Base-by-base conservation (phyloP, 495 filamentous ascomycete genomes). In the Beverwykella pulmonaria region DNA sequence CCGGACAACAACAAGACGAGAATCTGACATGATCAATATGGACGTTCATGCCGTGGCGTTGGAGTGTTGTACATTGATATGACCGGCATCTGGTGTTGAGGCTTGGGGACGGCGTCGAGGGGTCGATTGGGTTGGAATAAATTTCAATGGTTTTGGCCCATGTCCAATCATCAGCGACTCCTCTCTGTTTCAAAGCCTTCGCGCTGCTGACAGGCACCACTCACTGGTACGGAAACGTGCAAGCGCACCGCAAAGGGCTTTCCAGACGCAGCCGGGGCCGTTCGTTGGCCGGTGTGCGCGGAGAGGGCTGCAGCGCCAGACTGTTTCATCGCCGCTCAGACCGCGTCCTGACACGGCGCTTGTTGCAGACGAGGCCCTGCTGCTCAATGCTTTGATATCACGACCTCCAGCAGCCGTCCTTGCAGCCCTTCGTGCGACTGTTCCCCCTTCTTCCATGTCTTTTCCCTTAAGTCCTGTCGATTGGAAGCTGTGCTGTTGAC, bases 401-500 rank as follows among this genome's bases (percentile, higher is more conserved):
- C 49, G 49, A 71, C 54, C 57, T 47, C 59, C 60, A 59, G 64
- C 58, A 56, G 15, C 53, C 55, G 59, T 71, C 60, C 65, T 64
- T 68, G 64, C 69, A 68, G 65, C 19, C 46, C 52, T 47, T 71
- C 54, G 64, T 71, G 69, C 69, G 61, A 61, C 69, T 49, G 26
- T 23, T 25, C 36, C 59, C 49, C 46, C 61, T 46, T 65, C 53
- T 50, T 64, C 60, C 68, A 63, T 67, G 63, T 71, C 30, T 44
- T 53, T 58, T 70, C 50, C 48, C 49, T 61, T 70, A 66, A 70
- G 39, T 55, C 53, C 34, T 54, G 20, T 59, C 47, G 44, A 71
- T 71, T 71, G 69, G 69, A 56, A 71, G 59, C 69, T 65, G 66
- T 59, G 64, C 69, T 71, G 59, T 59, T 68, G 55, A 71, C 64